Conservation (phyloP, 148 eudicot species). For the Chenopodium quinoa region DNA sequence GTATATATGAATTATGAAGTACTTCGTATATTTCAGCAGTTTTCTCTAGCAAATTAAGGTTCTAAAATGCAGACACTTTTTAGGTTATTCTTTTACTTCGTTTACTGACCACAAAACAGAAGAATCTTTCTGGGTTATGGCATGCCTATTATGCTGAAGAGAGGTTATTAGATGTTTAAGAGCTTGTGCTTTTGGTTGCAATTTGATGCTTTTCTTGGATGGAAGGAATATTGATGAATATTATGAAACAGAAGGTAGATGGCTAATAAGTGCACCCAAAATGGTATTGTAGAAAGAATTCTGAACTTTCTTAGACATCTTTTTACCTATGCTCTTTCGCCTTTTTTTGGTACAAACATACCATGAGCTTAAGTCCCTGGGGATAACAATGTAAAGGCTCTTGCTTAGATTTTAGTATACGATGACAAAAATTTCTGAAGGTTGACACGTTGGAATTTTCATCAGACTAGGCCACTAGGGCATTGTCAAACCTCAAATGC, state of each 20-base stretch:
- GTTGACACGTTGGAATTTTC: background rate
- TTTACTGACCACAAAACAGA: background rate
- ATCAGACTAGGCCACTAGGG: too few species aligned
- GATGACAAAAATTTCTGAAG: background rate
- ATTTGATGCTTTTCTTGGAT: too few species aligned
- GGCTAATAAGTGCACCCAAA: background rate
- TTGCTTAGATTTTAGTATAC: background rate
- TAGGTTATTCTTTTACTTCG: background rate
- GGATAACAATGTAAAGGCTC: background rate
- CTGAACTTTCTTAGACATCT: background rate
- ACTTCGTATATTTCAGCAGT: background rate
- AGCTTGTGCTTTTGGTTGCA: too few species aligned
- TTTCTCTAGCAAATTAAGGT: background rate
- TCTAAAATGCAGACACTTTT: background rate
- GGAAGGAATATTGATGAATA: background rate
- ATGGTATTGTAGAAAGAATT: background rate
- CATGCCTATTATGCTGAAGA: background rate
- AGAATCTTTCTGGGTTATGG: too few species aligned
- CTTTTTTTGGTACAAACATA: background rate
- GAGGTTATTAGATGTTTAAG: background rate
- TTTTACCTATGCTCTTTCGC: background rate
- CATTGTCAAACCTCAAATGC: too few species aligned
- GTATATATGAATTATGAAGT: background rate
- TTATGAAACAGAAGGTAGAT: background rate
- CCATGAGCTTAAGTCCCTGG: background rate